These are phyloP conservation scores for Eucalyptus cloeziana DNA, from an alignment of 345 rosid genomes.

Conservation along the genomic window DNA sequence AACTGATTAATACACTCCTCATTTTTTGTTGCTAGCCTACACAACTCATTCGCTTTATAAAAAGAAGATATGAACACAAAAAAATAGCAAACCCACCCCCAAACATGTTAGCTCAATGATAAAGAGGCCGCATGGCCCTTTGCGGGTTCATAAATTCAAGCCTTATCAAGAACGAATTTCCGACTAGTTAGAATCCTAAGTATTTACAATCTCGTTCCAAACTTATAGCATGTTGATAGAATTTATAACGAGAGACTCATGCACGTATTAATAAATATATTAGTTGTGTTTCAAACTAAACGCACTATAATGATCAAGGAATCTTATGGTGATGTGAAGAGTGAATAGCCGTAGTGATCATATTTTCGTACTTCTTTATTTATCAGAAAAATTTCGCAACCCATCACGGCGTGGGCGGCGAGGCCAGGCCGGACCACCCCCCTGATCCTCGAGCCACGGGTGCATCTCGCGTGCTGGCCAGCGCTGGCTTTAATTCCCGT, in stretches of 20 bases:
- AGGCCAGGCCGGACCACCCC: not conserved
- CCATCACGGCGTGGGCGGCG: not conserved
- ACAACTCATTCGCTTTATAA: too few species aligned
- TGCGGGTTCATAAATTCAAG: rapidly evolving
- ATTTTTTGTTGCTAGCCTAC: too few species aligned
- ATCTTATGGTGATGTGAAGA: too few species aligned
- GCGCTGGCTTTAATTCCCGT: too few species aligned
- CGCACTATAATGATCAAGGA: rapidly evolving
- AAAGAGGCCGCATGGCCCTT: not conserved
- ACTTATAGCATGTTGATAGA: rapidly evolving
- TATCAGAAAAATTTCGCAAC: not conserved
- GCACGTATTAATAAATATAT: rapidly evolving
- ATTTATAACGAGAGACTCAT: rapidly evolving
- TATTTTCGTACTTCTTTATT: too few species aligned
- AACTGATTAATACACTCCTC: too few species aligned
- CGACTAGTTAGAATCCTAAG: too few species aligned
- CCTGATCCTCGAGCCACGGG: not conserved
- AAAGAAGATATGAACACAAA: too few species aligned
- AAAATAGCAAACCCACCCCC: too few species aligned
- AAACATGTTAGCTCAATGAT: not conserved
- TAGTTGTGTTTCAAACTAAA: not conserved
- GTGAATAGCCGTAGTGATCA: rapidly evolving
- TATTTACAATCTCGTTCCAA: rapidly evolving
- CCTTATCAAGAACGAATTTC: not conserved
- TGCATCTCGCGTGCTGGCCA: not conserved